These are phyloP conservation scores for Neonectria ditissima DNA, from an alignment of 2,329 filamentous ascomycete species.

Conservation along the genomic window DNA sequence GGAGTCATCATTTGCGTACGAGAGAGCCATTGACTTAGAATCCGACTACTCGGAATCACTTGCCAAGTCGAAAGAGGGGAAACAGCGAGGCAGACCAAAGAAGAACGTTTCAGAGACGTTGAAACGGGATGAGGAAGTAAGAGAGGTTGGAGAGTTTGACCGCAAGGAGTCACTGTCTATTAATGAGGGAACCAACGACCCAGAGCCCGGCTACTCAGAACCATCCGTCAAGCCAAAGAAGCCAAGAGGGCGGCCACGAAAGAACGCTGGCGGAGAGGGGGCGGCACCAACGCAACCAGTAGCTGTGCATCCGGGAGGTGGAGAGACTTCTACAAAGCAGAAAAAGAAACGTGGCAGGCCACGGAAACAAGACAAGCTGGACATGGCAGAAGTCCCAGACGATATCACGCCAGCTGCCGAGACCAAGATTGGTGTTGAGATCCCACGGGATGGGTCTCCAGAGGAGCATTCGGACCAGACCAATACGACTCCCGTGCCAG, in stretches of 20 bases:
- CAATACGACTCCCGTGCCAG: not conserved
- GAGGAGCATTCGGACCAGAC: not conserved
- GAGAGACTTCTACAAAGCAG: slow-evolving; percentile 25
- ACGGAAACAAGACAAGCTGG: slow-evolving; percentile 50
- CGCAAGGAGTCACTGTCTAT: slow-evolving; percentile 11
- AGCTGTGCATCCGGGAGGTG: slow-evolving; percentile 17
- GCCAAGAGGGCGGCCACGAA: slow-evolving; percentile 49
- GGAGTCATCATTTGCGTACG: slow-evolving; percentile 18
- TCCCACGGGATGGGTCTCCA: not conserved
- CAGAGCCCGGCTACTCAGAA: slow-evolving; percentile 33
- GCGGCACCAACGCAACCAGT: slow-evolving; percentile 23
- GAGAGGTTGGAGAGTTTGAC: slow-evolving; percentile 7
- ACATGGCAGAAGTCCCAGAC: not conserved
- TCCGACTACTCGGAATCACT: slow-evolving; percentile 27
- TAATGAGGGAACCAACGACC: slow-evolving; percentile 10
- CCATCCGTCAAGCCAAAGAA: slow-evolving; percentile 43
- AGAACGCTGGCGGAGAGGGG: slow-evolving; percentile 34
- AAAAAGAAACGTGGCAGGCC: slow-evolving; percentile 58
- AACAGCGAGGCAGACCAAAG: slow-evolving; percentile 17
- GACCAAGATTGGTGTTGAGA: slow-evolving; percentile 3
- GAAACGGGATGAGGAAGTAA: slow-evolving; percentile 12
- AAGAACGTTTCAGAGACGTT: slow-evolving; percentile 8
- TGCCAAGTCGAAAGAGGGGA: not conserved
- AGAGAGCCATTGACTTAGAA: slow-evolving; percentile 22
- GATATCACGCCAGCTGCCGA: not conserved